phyloP scores from a whole-genome alignment of 768 basidiomycete genomes.

The Pleurotus ostreatus region DNA sequence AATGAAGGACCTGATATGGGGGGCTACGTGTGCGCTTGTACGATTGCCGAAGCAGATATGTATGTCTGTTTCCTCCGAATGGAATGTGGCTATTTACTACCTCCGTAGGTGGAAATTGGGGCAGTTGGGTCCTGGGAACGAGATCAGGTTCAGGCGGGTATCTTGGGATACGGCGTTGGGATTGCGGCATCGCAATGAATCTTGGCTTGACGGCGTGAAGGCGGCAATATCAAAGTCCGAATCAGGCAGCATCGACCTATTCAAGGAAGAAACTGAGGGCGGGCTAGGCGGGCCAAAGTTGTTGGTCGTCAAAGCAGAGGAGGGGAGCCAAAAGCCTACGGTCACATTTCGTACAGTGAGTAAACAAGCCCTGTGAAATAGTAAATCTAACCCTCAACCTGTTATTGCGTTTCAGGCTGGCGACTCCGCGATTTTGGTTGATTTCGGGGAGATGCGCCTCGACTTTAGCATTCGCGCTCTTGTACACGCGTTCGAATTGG shows the following conservation, averaged over 20 bases:
- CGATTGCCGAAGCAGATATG: constrained; percentile 48
- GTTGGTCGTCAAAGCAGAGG: constrained; percentile 17
- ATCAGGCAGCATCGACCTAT: not conserved
- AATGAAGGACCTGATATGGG: constrained; percentile 64
- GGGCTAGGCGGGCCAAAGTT: constrained; percentile 33
- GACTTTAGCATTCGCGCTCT: constrained; percentile 52
- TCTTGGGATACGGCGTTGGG: constrained; percentile 35
- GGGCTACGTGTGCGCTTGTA: constrained; percentile 55
- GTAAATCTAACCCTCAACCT: too few species aligned
- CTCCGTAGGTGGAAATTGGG: constrained; percentile 60
- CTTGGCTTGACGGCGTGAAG: constrained; percentile 27
- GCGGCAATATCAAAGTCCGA: not conserved
- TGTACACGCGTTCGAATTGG: constrained; percentile 51
- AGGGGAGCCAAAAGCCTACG: constrained; percentile 17
- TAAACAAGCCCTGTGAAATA: not conserved
- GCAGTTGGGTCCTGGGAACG: constrained; percentile 55
- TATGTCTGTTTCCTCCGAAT: constrained; percentile 22
- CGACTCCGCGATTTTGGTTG: constrained; percentile 58
- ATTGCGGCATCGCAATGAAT: constrained; percentile 17
- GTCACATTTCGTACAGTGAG: constrained; percentile 55
- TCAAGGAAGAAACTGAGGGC: not conserved
- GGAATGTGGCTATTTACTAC: not conserved
- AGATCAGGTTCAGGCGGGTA: constrained; percentile 48
- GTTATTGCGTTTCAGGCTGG: constrained; percentile 41
- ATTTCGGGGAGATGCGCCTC: constrained; percentile 53